Conservation (phyloP, 1,284 basidiomycete species). For the Malassezia restricta region DNA sequence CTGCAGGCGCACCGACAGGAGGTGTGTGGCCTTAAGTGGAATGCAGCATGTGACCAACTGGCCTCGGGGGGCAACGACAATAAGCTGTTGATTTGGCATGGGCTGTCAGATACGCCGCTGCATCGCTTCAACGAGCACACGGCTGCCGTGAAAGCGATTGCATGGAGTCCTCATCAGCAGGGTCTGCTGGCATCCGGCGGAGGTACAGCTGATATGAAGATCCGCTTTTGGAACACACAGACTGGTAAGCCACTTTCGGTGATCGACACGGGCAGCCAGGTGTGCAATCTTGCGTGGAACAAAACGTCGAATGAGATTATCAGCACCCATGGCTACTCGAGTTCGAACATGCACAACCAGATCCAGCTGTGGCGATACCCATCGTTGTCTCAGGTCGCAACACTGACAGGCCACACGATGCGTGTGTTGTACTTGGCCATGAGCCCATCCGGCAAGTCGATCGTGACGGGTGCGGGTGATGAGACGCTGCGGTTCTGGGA, state of each 20-base stretch:
- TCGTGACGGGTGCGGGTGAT: constrained; percentile 94
- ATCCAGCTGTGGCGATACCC: constrained; percentile 98
- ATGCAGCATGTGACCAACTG: constrained; percentile 60
- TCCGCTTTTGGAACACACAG: constrained; percentile 89
- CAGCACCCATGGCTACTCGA: constrained; percentile 92
- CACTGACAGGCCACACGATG: constrained; percentile 80
- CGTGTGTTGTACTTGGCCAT: constrained; percentile 83
- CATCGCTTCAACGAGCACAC: constrained; percentile 93
- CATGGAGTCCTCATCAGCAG: constrained; percentile 89
- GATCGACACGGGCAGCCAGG: constrained; percentile 48
- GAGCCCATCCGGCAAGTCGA: constrained; percentile 91
- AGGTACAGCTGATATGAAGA: constrained; percentile 89
- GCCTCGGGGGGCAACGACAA: constrained; percentile 97
- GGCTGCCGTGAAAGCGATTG: constrained; percentile 92
- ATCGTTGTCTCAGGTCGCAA: constrained; percentile 59
- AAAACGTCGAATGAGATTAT: constrained; percentile 85
- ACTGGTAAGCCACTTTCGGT: constrained; percentile 63
- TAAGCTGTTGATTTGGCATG: constrained; percentile 93
- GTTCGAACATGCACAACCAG: constrained; percentile 85
- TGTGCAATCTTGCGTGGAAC: constrained; percentile 95
- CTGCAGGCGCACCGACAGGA: constrained; percentile 81
- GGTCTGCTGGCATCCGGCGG: constrained; percentile 91
- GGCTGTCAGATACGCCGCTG: constrained; percentile 53
- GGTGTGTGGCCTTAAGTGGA: constrained; percentile 93
- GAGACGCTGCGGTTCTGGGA: constrained; percentile 87